A percentile compares a stretch with the other conserved stretches of the same genome.
phyloP scores from a whole-genome alignment of 352 stramenopile genomes.

The Sclerospora graminicola region DNA sequence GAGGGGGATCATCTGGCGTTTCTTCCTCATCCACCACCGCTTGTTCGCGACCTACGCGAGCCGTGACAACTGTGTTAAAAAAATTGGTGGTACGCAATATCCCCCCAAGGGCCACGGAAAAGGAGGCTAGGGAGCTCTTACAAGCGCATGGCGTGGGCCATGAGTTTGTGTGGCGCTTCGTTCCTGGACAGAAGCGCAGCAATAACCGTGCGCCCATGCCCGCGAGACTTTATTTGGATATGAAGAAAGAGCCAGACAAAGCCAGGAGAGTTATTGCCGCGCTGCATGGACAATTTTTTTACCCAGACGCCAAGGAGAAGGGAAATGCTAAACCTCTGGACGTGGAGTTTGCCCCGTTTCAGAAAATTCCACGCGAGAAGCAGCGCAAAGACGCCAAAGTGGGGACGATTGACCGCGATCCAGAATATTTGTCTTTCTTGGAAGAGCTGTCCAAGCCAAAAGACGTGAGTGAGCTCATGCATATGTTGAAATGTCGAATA shows the following conservation, averaged over 20 bases:
- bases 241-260: conserved; percentile 51
- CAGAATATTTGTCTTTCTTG: conserved; percentile 64
- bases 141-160: conserved; percentile 23
- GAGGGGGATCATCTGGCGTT: conserved; percentile 2
- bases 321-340: conserved; percentile 22
- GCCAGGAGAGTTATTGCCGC: conserved; percentile 37
- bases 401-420: conserved; percentile 60
- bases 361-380: conserved; percentile 76
- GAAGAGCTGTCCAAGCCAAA: conserved; percentile 54
- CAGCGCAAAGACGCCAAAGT: conserved; percentile 69
- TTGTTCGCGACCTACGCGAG: conserved; percentile 24
- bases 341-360: conserved; percentile 66
- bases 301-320: conserved; percentile 27
- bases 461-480: conserved; percentile 30
- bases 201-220: conserved; percentile 45
- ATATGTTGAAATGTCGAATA: background rate
- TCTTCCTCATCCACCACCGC: conserved; percentile 3
- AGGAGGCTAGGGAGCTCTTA: conserved; percentile 27
- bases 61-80: conserved; percentile 35
- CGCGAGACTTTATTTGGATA: conserved; percentile 58
- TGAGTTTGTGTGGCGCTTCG: conserved; percentile 53
- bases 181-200: conserved; percentile 34
- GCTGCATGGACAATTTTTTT: conserved; percentile 39
- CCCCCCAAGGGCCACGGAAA: conserved; percentile 30
- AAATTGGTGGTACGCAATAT: conserved; percentile 71